phyloP scores from a whole-genome alignment of 768 basidiomycete species.

The Gymnopilus dilepis region DNA sequence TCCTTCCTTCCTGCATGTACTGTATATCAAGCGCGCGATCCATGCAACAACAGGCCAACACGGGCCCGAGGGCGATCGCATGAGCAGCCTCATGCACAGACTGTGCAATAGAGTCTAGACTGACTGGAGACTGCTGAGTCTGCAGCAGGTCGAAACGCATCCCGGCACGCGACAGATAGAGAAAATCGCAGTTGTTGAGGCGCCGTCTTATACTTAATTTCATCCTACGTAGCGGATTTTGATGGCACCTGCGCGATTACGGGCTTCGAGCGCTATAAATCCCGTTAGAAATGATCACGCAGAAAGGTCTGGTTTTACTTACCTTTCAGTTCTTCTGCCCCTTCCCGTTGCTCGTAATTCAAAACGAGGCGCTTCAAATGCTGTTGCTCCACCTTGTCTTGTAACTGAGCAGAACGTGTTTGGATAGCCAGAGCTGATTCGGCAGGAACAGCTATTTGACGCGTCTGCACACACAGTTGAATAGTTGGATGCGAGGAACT shows the following conservation, averaged over 20 bases:
- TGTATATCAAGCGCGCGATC: neutral
- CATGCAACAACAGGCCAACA: neutral
- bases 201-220: conserved; percentile 15
- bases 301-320: neutral
- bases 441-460: conserved; percentile 88
- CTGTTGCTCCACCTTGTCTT: conserved; percentile 96
- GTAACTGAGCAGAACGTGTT: conserved; percentile 88
- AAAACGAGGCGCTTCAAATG: conserved; percentile 95
- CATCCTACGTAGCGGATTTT: conserved; percentile 82
- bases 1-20: neutral
- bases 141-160: neutral
- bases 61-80: neutral
- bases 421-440: conserved; percentile 89
- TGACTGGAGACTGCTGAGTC: conserved; percentile 2
- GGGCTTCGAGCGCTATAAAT: conserved; percentile 65
- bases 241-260: conserved; percentile 68
- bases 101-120: neutral
- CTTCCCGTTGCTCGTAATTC: conserved; percentile 89
- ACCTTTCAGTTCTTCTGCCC: conserved; percentile 85
- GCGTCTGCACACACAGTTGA: conserved; percentile 54
- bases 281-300: conserved; percentile 1
- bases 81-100: neutral
- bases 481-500: neutral
- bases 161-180: conserved; percentile 6
- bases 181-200: neutral